Evolutionary conservation across 2,329 filamentous ascomycete species (phyloP), one percentile per base, ranked within the genome.

Genomic region (Ophiosphaerella herpotricha): DNA sequence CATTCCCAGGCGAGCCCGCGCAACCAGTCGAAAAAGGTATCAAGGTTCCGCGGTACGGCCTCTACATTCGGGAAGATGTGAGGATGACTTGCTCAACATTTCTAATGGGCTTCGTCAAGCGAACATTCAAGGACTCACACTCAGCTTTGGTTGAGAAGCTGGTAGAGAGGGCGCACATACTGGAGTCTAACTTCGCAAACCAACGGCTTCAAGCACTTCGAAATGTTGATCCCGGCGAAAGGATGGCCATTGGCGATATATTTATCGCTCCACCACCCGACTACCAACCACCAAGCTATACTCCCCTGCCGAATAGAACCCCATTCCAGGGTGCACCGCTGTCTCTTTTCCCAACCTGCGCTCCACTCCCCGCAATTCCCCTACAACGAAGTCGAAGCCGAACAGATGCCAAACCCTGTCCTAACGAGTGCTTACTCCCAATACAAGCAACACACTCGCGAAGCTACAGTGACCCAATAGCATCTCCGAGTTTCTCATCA

Each of bases 41-140:
- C 5, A 81, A 81, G 12, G 83, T 81, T 0, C 90, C 90, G 0
- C 73, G 80, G 18, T 77, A 83, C 35, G 91, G 90, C 0, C 76
- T 96, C 11, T 95, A 91, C 67, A 77, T 96, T 36, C 81, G 88
- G n/a, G 91, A 96, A 77, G 91, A 96, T 58, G 86, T 94, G 41
- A 87, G 91, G 55, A 85, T 96, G 79, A 82, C 82, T 49, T 95
- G 90, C 76, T 93, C 91, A 64, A 77, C 91, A 50, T 77, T 94
- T 55, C 82, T 94, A 77, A 81, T 85, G 0, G 75, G 77, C 7
- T 95, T 95, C 65, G 88, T 96, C 50, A 92, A 89, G 78, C 89
- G 85, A 74, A 94, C 89, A 12, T 80, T 95, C 39, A 89, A 89
- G 63, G 89, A 88, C 65, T 84, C 89, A 0, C 90, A 95, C 64